Base-by-base conservation (phyloP, 139 green algal genomes). In the Chlorella sp. region DNA sequence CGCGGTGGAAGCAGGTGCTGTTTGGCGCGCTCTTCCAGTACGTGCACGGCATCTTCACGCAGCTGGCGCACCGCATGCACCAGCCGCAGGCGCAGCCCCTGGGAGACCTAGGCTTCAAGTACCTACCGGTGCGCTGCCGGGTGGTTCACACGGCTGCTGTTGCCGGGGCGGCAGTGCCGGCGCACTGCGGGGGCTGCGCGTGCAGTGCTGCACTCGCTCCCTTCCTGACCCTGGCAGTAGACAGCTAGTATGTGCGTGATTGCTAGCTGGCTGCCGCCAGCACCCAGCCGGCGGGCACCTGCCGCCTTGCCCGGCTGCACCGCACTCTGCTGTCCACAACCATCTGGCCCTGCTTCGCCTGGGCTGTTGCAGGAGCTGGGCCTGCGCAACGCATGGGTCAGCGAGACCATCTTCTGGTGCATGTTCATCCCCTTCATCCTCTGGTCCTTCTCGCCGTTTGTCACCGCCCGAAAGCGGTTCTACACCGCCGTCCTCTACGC, bases 391-490 rank as follows among this genome's bases (percentile, higher is more conserved):
- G 88, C 93, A 36, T 97, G 94, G 94, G 90, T 97, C n/a, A 96
- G 90, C 76, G 95, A 98, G 83, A 84, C 85, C 20, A 91, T 98
- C 14, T 98, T 98, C 62, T 89, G 87, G 9, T 90, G 85, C 22
- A 74, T 96, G 6, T 96, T 97, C 69, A 90, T 88, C 19, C 85
- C 69, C 13, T 97, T 97, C 32, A 83, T 96, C 16, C 34, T 97
- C 51, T 98, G 96, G 96, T 93, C 90, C 19, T 96, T 98, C 78
- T 93, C 94, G 9, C 96, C 96, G 8, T 98, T 98, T 81, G 84
- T 98, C 8, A 87, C 90, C 20, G 75, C 70, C 16, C 88, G 90
- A 22, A 97, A 97, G 79, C 89, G 92, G 14, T 98, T 98, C 78
- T 98, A 98, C 92, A 98, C 96, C 1, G 93, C 90, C 0, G 91